phyloP scores from a whole-genome alignment of 768 basidiomycete species.

The Lactifluus pinguis region DNA sequence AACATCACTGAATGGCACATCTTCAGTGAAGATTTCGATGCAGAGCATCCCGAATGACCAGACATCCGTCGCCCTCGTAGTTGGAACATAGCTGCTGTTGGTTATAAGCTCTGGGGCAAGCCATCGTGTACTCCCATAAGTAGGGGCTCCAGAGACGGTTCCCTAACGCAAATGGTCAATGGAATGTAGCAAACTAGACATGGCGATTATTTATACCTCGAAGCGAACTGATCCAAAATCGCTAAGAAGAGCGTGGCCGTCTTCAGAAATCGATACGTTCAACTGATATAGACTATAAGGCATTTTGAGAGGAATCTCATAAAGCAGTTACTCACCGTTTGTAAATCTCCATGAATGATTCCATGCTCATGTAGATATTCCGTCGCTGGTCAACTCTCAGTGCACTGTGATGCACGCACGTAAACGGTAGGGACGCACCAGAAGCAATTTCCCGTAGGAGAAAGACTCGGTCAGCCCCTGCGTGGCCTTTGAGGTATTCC shows the following conservation, averaged over 20 bases:
- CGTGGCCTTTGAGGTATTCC: neutral
- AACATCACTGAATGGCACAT: constrained; percentile 31
- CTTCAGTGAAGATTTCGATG: constrained; percentile 39
- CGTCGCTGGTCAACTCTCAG: neutral
- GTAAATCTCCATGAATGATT: constrained; percentile 14
- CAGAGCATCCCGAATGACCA: constrained; percentile 44
- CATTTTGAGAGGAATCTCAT: neutral
- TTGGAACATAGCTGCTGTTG: neutral
- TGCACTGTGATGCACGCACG: neutral
- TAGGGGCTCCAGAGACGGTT: neutral
- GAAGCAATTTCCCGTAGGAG: constrained; percentile 11
- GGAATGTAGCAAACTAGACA: neutral
- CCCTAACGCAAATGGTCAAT: neutral
- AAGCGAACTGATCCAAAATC: constrained; percentile 12
- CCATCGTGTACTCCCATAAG: constrained; percentile 8
- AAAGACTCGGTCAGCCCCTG: constrained; percentile 1
- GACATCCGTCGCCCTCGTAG: constrained; percentile 33
- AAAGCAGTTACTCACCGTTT: neutral
- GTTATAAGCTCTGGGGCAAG: constrained; percentile 15
- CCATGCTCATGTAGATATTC: constrained; percentile 12
- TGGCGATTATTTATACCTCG: constrained; percentile 2
- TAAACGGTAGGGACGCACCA: neutral
- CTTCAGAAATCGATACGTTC: constrained; percentile 4
- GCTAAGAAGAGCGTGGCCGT: neutral
- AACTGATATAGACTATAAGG: neutral